A percentile compares a stretch with the other conserved stretches of the same genome.
Conservation (phyloP, 345 rosid species). For the Euphorbia peplus region DNA sequence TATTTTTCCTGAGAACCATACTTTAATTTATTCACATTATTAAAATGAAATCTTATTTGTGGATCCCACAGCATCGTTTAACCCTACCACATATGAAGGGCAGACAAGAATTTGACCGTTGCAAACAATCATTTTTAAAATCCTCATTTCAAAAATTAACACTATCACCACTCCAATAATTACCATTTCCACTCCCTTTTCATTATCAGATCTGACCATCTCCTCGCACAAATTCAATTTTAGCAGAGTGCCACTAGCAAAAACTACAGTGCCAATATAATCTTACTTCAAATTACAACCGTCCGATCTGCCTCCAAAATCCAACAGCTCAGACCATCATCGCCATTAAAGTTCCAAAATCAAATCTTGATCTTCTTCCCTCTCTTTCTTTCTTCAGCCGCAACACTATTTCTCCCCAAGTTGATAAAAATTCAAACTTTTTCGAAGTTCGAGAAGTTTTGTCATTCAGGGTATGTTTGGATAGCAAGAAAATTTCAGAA, state of each 20-base stretch:
- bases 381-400: conserved; percentile 21
- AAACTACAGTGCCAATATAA: conserved; percentile 27
- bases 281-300: conserved; percentile 35
- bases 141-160: conserved; percentile 14
- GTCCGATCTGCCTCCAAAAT: conserved; percentile 26
- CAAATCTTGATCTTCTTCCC: conserved; percentile 21
- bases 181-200: conserved; percentile 28
- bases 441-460: conserved; percentile 15
- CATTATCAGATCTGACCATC: too few relatives aligned
- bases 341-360: conserved; percentile 16
- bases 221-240: neutral
- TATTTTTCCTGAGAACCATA: too few relatives aligned
- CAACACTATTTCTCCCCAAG: too few relatives aligned
- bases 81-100: conserved; percentile 35
- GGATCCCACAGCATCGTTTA: conserved; percentile 26
- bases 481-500: conserved; percentile 37
- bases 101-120: conserved; percentile 60
- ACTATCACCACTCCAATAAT: conserved; percentile 15
- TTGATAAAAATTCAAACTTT: too few relatives aligned
- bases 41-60: neutral
- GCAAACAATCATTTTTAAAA: conserved; percentile 30
- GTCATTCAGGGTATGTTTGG: conserved; percentile 42
- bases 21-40: conserved; percentile 12
- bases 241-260: conserved; percentile 15
- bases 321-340: conserved; percentile 31